Evolutionary conservation across 2,329 filamentous ascomycete genomes (phyloP), one percentile per base, ranked within the genome.

Genomic region (Aureobasidium uvarum): DNA sequence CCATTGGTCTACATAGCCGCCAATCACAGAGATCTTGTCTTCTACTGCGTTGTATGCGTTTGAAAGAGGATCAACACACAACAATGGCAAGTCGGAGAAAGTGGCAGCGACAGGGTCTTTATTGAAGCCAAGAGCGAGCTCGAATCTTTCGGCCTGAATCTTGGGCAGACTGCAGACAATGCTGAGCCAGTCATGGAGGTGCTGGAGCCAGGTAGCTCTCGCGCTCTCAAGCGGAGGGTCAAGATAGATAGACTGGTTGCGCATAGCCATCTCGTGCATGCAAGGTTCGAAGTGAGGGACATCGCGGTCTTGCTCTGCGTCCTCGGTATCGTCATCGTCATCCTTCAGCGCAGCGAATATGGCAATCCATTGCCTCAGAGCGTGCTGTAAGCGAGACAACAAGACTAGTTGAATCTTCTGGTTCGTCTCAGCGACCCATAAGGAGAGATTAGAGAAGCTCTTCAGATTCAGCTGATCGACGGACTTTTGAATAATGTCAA

Each of bases 391-490:
- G 39, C 95, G 90, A n/a, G 86, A 81, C 36, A 93, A 85, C 23
- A 99, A 82, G 58, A 91, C 90, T 0, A 83, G 79, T 75, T 96
- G 92, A 65, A 99, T 92, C 71, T 91, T 89, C 51, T 85, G 80
- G 74, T 99, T 99, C 80, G 96, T 86, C 66, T 89, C 86, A 39
- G 88, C 84, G 13, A 99, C 95, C 94, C 95, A 99, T 71, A 87
- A 90, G 20, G 88, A 85, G 54, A 99, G 85, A 71, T 99, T 99
- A 66, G 95, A 89, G 71, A 96, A 99, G 73, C 95, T 94, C 74
- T 99, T 94, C 65, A 99, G 79, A 72, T 98, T 98, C 62, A 99
- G 84, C 79, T 97, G 93, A 80, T 99, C 96, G 43, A 99, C 93
- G 20, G 92, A 89, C 64, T 89, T 88, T 76, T 99, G 95, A 64